These are phyloP conservation scores for Malus sylvestris DNA, from an alignment of 306 rosid genomes.

Conservation along the genomic window DNA sequence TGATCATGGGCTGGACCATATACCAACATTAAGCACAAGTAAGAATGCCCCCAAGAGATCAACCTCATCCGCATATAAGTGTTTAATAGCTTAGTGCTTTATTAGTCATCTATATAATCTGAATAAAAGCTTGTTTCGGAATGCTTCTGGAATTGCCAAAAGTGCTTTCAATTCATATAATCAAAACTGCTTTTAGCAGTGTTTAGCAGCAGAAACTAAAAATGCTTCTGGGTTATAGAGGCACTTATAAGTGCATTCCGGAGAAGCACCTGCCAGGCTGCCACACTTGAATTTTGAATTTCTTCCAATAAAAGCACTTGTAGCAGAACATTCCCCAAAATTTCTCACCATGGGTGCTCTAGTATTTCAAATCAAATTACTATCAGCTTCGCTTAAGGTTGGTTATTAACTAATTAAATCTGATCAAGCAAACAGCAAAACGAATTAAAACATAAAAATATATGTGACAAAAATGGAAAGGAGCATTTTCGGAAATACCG, in stretches of 20 bases:
- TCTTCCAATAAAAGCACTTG: too few species aligned
- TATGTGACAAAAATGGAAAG: background rate
- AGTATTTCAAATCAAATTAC: background rate
- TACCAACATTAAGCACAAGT: conserved; percentile 12
- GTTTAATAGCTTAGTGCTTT: background rate
- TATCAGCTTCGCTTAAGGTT: background rate
- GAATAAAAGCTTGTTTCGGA: background rate
- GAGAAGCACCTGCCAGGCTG: too few species aligned
- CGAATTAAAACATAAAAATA: background rate
- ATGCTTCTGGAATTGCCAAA: too few species aligned
- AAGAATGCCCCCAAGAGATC: conserved; percentile 61
- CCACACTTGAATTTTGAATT: too few species aligned
- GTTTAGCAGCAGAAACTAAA: background rate
- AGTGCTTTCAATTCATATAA: too few species aligned
- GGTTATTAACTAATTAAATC: background rate
- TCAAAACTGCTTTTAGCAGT: background rate
- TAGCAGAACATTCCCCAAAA: background rate
- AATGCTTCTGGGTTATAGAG: too few species aligned
- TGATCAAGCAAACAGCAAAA: background rate
- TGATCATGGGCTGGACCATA: too few species aligned
- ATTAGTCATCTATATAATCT: background rate
- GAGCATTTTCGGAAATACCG: conserved; percentile 33
- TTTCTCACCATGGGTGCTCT: background rate
- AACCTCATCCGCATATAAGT: conserved; percentile 15
- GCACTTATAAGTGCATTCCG: too few species aligned